Percentiles rank a stretch among this genome's conserved stretches.
Conservation (phyloP, 2,329 filamentous ascomycete species). For the Aspergillus jensenii region DNA sequence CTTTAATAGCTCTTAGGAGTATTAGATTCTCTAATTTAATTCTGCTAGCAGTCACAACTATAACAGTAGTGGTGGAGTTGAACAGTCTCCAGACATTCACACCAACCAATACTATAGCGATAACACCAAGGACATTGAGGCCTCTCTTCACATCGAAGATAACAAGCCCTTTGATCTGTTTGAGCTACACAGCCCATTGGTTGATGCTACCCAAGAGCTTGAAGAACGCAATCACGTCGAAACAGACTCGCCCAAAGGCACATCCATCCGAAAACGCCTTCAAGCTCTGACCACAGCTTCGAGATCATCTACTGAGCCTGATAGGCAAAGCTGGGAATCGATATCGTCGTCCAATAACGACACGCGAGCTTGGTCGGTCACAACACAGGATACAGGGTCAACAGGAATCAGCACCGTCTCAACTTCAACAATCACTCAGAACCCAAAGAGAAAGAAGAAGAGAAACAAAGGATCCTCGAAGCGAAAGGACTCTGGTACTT, state of each 20-base stretch:
- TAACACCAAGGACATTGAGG: constrained; percentile 6
- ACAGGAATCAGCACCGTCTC: not conserved
- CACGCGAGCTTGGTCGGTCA: not conserved
- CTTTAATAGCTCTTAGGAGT: not conserved
- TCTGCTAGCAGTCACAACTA: not conserved
- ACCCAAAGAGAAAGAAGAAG: not conserved
- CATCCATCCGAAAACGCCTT: constrained; percentile 1
- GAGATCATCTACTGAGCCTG: not conserved
- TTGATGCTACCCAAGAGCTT: not conserved
- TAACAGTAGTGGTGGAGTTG: not conserved
- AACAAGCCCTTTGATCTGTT: not conserved
- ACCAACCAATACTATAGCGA: not conserved
- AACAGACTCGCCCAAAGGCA: not conserved
- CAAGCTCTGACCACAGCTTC: constrained; percentile 5
- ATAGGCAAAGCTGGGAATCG: constrained; percentile 3
- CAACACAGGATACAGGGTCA: constrained; percentile 1
- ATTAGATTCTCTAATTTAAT: not conserved
- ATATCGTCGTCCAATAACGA: constrained; percentile 1
- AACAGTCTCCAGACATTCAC: not conserved
- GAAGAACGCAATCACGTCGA: not conserved
- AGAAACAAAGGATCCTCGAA: not conserved
- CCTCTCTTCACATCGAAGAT: constrained; percentile 8
- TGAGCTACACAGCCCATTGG: not conserved
- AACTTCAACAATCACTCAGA: not conserved
- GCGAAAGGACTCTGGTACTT: not conserved